Conservation (phyloP, 441 rosid species). For the Manihot esculenta region DNA sequence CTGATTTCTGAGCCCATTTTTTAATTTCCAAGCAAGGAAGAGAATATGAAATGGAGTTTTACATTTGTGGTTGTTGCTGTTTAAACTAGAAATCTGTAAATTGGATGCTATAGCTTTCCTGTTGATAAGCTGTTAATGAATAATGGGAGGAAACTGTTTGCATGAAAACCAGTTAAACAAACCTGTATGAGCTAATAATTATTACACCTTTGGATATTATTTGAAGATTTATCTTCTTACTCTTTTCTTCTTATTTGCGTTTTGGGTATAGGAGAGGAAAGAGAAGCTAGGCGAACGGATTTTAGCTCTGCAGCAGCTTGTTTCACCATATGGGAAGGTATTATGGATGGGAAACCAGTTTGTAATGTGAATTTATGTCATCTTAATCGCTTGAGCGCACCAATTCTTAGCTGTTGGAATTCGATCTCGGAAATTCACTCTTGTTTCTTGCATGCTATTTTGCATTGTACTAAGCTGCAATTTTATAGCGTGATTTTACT, state of each 20-base stretch:
- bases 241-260: slow-evolving; percentile 18
- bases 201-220: not conserved
- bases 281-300: slow-evolving; percentile 86
- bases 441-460: not conserved
- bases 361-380: not conserved
- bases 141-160: not conserved
- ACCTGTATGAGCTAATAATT: too few species aligned
- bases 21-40: not conserved
- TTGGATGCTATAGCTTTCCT: not conserved
- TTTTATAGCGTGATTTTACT: slow-evolving; percentile 5
- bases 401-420: not conserved
- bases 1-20: not conserved
- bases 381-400: not conserved
- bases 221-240: slow-evolving; percentile 2
- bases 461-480: not conserved
- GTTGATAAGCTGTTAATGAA: not conserved
- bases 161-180: not conserved
- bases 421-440: not conserved
- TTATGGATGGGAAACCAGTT: not conserved
- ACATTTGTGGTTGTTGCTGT: not conserved
- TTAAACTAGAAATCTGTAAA: not conserved
- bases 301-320: slow-evolving; percentile 85
- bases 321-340: slow-evolving; percentile 98
- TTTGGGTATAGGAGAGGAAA: slow-evolving; percentile 66
- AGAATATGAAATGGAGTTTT: not conserved